A percentile compares a stretch with the other conserved stretches of the same genome.
Conservation (phyloP, 2,329 filamentous ascomycete species). For the Colletotrichum gigasporum region DNA sequence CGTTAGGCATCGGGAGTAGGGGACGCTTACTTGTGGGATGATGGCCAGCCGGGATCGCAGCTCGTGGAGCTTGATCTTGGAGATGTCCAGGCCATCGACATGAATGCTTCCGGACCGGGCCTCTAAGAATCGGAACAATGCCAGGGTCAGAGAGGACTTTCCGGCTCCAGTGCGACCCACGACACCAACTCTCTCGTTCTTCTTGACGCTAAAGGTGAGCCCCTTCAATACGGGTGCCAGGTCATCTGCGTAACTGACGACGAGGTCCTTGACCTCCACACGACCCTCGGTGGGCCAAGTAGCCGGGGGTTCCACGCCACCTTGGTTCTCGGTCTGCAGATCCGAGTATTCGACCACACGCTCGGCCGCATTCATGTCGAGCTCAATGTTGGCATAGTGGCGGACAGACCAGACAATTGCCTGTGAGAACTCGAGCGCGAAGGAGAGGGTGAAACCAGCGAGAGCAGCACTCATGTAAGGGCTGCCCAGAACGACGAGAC, state of each 20-base stretch:
- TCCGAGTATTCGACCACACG: constrained; percentile 79
- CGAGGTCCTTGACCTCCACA: constrained; percentile 77
- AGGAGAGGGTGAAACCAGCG: constrained; percentile 79
- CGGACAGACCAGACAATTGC: constrained; percentile 73
- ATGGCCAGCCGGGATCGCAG: constrained; percentile 80
- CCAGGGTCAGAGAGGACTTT: constrained; percentile 79
- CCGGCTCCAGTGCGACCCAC: constrained; percentile 82
- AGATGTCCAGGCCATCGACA: constrained; percentile 81
- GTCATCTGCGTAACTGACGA: constrained; percentile 76
- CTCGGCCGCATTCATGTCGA: constrained; percentile 83
- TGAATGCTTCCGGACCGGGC: constrained; percentile 70
- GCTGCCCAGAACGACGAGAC: constrained; percentile 69
- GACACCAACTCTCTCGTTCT: constrained; percentile 78
- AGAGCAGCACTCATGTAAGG: constrained; percentile 72
- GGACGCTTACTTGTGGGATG: constrained; percentile 69
- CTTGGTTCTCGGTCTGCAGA: constrained; percentile 72
- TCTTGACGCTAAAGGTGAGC: constrained; percentile 71
- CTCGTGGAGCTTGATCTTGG: constrained; percentile 74
- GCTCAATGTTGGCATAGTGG: constrained; percentile 75
- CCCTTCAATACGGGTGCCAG: constrained; percentile 76
- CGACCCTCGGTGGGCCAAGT: constrained; percentile 80
- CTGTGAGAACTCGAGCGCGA: constrained; percentile 74
- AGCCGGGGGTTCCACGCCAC: constrained; percentile 69
- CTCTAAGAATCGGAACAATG: constrained; percentile 82
- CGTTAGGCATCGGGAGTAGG: not conserved